Evolutionary conservation across 1,284 basidiomycete genomes (phyloP), one percentile per base, ranked within the genome.

Genomic region (Caloboletus firmus): DNA sequence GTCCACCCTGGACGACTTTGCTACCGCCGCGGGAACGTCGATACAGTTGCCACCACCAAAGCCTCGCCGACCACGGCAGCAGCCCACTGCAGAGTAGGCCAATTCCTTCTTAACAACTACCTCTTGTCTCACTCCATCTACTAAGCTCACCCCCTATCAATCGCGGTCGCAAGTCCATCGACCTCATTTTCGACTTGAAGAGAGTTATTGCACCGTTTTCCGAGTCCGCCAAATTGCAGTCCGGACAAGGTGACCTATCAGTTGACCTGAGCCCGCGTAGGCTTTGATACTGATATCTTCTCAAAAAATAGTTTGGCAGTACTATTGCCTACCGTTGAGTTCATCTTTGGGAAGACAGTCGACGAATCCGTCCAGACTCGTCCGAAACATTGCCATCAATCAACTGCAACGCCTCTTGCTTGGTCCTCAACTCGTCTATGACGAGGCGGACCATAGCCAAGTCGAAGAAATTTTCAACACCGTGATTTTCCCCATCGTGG

Each of bases 401-500:
- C 85, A 94, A 64, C 78, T 99, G 10, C 95, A 98, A 68, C 87
- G 95, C 17, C 82, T 93, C 22, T 77, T 98, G 18, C 81, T 98
- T 13, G 90, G 93, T 1, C 87, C 90, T 9, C 84, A 91, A 53
- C 73, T 93, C 41, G 70, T 87, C 40, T 72, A 83, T 51, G 76
- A 83, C 62, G 75, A 79, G 46, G 71, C 76, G 10, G 77, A 85
- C 56, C 81, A 85, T 39, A 72, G 70, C 11, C 84, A 90, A 60
- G 80, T 93, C 15, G 84, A 89, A 55, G 87, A 91, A 55, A 82
- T 98, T 26, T 98, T 99, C 76, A 89, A 92, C 66, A 82, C 85
- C 24, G 88, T 97, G 45, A 77, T 99, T 28, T 97, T 98, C 75
- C 96, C 95, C 3, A 80, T 98, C 28, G 74, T 98, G 32, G 95